These are phyloP conservation scores for Fusarium anguioides DNA, from an alignment of 2,329 filamentous ascomycete species.

Conservation along the genomic window DNA sequence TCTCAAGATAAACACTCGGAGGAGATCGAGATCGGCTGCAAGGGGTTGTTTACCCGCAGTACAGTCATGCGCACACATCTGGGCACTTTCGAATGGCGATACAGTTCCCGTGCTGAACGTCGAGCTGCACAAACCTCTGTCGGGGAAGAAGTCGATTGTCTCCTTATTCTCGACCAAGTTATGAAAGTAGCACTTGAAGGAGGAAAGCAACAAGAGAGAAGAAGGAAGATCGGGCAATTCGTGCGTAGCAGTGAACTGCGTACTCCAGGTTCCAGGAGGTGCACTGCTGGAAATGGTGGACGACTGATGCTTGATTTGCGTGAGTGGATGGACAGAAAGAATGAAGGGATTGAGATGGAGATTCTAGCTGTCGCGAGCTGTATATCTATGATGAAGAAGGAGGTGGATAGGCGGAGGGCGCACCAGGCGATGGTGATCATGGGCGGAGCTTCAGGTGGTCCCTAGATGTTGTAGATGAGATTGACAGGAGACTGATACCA, in stretches of 20 bases:
- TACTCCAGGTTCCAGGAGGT: conserved; percentile 51
- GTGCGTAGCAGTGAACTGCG: conserved; percentile 55
- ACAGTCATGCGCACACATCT: conserved; percentile 59
- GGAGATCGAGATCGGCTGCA: conserved; percentile 44
- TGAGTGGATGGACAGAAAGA: conserved; percentile 50
- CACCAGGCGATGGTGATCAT: conserved; percentile 62
- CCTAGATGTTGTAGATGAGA: background rate
- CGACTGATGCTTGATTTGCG: conserved; percentile 57
- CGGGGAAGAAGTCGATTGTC: conserved; percentile 51
- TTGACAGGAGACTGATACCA: conserved; percentile 2
- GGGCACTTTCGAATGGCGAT: conserved; percentile 67
- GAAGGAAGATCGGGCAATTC: conserved; percentile 55
- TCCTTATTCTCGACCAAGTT: conserved; percentile 64
- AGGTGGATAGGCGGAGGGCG: conserved; percentile 67
- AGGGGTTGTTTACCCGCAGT: conserved; percentile 60
- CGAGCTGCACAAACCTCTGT: conserved; percentile 46
- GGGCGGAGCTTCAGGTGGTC: conserved; percentile 39
- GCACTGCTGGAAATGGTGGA: conserved; percentile 63
- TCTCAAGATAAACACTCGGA: conserved; percentile 18
- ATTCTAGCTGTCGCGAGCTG: conserved; percentile 66
- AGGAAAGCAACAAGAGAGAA: conserved; percentile 47
- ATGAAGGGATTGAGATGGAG: conserved; percentile 55
- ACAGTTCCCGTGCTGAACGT: conserved; percentile 60
- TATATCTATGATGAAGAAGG: conserved; percentile 72
- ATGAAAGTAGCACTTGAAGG: conserved; percentile 47